Evolutionary conservation across 2,329 filamentous ascomycete species (phyloP), one percentile per base, ranked within the genome.

Genomic region (Tolypocladium nubicola): DNA sequence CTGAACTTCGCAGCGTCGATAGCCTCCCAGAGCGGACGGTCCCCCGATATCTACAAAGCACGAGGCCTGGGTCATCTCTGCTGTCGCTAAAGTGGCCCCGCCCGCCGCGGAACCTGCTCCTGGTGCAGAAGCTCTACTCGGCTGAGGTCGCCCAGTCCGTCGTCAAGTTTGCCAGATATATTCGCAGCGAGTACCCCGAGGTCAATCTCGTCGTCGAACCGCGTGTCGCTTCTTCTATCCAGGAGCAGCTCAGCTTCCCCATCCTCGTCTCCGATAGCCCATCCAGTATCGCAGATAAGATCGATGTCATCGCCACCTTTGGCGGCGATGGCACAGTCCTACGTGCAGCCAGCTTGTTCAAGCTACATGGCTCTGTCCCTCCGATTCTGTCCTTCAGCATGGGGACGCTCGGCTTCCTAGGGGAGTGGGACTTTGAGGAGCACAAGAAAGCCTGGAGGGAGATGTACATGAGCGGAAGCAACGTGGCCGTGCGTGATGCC

Each of bases 361-460:
- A 90, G 59, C 87, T 89, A 41, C 85, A 89, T 50, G 79, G 82
- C 2, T 84, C 85, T 49, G 93, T 99, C 0, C 94, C 94, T 0
- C 94, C 94, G 0, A 88, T 99, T 39, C 77, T 99, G 9, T 91
- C 90, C 1, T 99, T 99, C 68, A 96, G 91, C 69, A 97, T 99
- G 90, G 94, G 94, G 7, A 95, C 93, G 0, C 76, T 99, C 1
- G 94, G 94, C 0, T 99, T 99, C 64, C 75, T 99, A 9, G 92
- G 93, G 19, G 93, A 97, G 72, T 99, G 93, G 92, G 95, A 94
- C 66, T 97, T 97, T 69, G 79, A 80, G 8, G 92, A 97, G 66
- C 90, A 95, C 75, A 96, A 96, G 73, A 82, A 89, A 53, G 94
- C 94, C 0, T 96, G 95, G 75, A 79, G 90, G 53, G 90, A 97